Evolutionary conservation across 768 basidiomycete genomes (phyloP), one percentile per base, ranked within the genome.

Genomic region (Mycena epipterygia): DNA sequence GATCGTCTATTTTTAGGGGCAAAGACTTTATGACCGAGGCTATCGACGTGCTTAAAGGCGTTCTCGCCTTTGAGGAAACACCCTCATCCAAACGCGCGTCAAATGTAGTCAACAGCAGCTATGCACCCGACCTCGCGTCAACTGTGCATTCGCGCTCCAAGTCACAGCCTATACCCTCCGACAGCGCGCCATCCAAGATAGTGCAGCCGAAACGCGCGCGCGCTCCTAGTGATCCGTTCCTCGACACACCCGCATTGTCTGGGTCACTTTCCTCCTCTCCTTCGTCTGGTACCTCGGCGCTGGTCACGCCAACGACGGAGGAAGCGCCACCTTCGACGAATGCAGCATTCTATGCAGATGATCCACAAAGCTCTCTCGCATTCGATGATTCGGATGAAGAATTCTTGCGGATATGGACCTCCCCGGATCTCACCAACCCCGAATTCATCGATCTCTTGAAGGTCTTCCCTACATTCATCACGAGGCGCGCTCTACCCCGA

Each of bases 11-110:
- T 74, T 72, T 60, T 80, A 97, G 95, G 77, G 96, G 96, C 68
- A 94, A 95, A 81, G 94, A 96, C 74, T 97, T 97, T 79, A 96
- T 96, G 95, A 85, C 94, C 58, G 95, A 97, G 81, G 95, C 94
- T 13, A 90, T 97, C 65, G 91, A 94, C 74, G 83, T 96, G 53
- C 89, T 97, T 73, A 97, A 97, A 89, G 96, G 96, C 76, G 95
- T 84, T 62, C 80, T 86, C 58, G 95, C 89, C 12, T 96, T 96
- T 79, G 92, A 93, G 77, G 95, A 96, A 78, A 77, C 77, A n/a
- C 76, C 82, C 29, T 84, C 85, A 42, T 77, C 81, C 53, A 84
- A 81, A 67, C 80, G 80, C 41, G 80, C 80, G 16, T 81, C 64
- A 6, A 46, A 49, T 7, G 37, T 19, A 2, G 27, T 59, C 78